A percentile compares a stretch with the other conserved stretches of the same genome.
phyloP scores from a whole-genome alignment of 176 grass and related monocot genomes.

The Hyparrhenia diplandra region DNA sequence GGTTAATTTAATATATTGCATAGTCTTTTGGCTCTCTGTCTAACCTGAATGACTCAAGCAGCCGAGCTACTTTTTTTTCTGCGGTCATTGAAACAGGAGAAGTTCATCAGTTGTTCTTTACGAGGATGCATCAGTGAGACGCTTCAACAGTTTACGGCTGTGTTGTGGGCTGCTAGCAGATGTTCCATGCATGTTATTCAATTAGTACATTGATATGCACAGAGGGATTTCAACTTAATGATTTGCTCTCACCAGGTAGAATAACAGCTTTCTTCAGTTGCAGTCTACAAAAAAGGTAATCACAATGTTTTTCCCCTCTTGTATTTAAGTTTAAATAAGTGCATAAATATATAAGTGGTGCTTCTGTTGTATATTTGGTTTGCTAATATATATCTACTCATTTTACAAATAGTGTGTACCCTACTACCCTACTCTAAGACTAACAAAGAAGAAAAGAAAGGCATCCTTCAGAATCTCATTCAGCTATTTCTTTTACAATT shows the following conservation, averaged over 20 bases:
- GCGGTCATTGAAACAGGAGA: constrained; percentile 52
- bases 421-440: background rate
- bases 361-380: background rate
- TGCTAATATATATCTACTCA: background rate
- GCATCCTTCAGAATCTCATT: background rate
- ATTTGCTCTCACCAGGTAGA: constrained; percentile 81
- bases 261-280: constrained; percentile 31
- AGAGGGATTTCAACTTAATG: constrained; percentile 58
- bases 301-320: background rate
- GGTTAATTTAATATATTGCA: constrained; percentile 52
- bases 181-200: constrained; percentile 68
- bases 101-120: constrained; percentile 80
- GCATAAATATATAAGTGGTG: background rate
- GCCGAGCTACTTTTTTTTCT: background rate
- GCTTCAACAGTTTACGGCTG: constrained; percentile 74
- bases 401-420: background rate
- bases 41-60: background rate
- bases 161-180: constrained; percentile 72
- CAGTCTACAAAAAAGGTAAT: constrained; percentile 85
- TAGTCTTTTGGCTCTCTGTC: background rate
- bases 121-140: constrained; percentile 86
- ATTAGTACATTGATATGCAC: constrained; percentile 36
- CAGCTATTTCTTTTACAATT: background rate
- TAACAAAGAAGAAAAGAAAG: background rate
- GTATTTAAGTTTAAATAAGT: constrained; percentile 2